phyloP scores from a whole-genome alignment of 148 eudicot species.

The Pouteria glomerata region DNA sequence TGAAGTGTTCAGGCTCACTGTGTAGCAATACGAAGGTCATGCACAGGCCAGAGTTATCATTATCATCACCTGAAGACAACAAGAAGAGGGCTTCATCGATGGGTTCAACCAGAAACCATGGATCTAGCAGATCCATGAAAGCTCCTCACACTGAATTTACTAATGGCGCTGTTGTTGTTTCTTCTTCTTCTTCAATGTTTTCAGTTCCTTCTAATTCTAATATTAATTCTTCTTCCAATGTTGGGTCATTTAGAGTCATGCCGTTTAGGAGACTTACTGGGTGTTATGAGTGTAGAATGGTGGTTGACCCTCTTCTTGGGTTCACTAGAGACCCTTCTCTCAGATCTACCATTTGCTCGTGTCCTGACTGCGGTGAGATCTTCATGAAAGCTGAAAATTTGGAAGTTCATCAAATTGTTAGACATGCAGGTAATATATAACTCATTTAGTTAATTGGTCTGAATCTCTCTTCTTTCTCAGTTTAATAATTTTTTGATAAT shows the following conservation, averaged over 20 bases:
- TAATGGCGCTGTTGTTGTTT: slow-evolving; percentile 9
- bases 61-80: slow-evolving; percentile 31
- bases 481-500: neutral
- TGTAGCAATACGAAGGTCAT: slow-evolving; percentile 85
- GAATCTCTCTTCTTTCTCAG: neutral
- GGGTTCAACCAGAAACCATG: slow-evolving; percentile 15
- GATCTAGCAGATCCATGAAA: slow-evolving; percentile 41
- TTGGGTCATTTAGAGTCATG: slow-evolving; percentile 48
- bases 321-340: slow-evolving; percentile 76
- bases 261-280: slow-evolving; percentile 80
- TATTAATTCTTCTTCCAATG: slow-evolving; percentile 9
- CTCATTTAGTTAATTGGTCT: neutral
- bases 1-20: slow-evolving; percentile 78
- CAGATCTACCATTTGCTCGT: slow-evolving; percentile 60
- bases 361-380: slow-evolving; percentile 78
- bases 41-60: slow-evolving; percentile 56
- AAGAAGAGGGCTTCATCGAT: slow-evolving; percentile 31
- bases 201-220: neutral
- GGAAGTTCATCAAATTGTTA: slow-evolving; percentile 85
- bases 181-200: slow-evolving; percentile 22
- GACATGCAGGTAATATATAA: slow-evolving; percentile 69
- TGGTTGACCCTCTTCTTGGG: slow-evolving; percentile 79
- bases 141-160: slow-evolving; percentile 22
- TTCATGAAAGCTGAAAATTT: slow-evolving; percentile 76
- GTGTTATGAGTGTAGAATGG: slow-evolving; percentile 86